Evolutionary conservation across 306 rosid genomes (phyloP).

Genomic region (Begonia fuchsioides): DNA sequence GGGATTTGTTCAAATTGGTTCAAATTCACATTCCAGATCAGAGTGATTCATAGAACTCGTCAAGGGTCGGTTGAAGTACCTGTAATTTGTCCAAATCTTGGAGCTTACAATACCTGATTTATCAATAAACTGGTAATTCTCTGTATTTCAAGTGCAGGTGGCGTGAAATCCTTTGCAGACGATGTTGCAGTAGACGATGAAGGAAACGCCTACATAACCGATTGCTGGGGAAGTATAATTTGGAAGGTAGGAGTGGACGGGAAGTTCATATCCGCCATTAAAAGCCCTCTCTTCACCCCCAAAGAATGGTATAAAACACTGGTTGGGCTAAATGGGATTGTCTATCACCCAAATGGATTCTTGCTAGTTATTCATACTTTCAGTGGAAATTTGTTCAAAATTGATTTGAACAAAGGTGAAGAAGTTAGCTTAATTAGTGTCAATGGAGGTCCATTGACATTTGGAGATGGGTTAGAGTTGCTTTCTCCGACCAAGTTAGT

Average conservation of each 20-base stretch:
- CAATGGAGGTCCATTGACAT: conserved; percentile 33
- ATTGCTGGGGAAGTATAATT: conserved; percentile 44
- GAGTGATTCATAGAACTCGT: neutral
- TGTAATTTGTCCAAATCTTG: too few species aligned
- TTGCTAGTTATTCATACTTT: conserved; percentile 64
- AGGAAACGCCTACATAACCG: conserved; percentile 84
- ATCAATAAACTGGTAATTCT: too few species aligned
- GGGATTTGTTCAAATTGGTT: too few species aligned
- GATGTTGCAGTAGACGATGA: conserved; percentile 84
- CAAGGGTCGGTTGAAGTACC: too few species aligned
- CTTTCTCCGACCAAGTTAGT: conserved; percentile 60
- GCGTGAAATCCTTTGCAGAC: conserved; percentile 56
- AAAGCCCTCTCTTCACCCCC: conserved; percentile 40
- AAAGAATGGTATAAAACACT: conserved; percentile 73
- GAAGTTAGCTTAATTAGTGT: conserved; percentile 44
- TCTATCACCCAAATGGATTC: conserved; percentile 81
- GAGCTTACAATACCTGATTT: too few species aligned
- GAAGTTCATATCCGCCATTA: conserved; percentile 34
- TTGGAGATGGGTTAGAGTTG: conserved; percentile 77
- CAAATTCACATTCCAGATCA: too few species aligned
- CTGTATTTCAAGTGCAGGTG: conserved; percentile 29
- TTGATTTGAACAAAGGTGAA: conserved; percentile 50
- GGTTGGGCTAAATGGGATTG: conserved; percentile 70
- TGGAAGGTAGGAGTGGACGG: conserved; percentile 90
- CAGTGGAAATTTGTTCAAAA: conserved; percentile 54